These are phyloP conservation scores for Naganishia friedmannii DNA, from an alignment of 768 basidiomycete species.

Conservation along the genomic window DNA sequence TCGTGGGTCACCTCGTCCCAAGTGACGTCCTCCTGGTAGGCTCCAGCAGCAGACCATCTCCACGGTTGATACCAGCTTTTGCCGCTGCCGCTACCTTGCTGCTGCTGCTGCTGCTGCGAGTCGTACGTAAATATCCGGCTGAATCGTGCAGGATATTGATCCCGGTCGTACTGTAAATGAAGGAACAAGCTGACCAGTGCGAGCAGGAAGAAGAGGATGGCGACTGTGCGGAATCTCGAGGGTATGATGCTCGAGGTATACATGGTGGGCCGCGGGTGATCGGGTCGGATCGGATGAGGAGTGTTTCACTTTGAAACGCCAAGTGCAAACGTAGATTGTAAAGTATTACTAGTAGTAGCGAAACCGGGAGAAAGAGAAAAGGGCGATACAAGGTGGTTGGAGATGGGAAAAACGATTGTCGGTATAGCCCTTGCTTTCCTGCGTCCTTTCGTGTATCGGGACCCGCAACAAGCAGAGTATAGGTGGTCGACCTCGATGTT, in stretches of 20 bases:
- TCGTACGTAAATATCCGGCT: background rate
- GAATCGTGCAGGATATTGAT: background rate
- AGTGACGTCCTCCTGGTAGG: background rate
- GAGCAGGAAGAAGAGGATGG: background rate
- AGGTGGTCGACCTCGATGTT: too few relatives aligned
- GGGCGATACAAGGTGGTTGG: too few relatives aligned
- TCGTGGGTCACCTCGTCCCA: background rate
- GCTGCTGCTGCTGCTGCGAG: background rate
- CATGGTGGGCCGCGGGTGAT: background rate
- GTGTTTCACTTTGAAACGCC: conserved; percentile 6
- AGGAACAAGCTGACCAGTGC: background rate
- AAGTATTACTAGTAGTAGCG: too few relatives aligned
- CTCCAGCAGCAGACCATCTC: background rate
- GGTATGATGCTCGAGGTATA: conserved; percentile 9
- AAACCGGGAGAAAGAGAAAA: too few relatives aligned
- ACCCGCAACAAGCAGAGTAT: too few relatives aligned
- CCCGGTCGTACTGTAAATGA: conserved; percentile 6
- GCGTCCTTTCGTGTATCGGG: too few relatives aligned
- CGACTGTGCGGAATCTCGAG: background rate
- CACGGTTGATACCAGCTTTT: conserved; percentile 5
- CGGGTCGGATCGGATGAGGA: too few relatives aligned
- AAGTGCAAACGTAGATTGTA: too few relatives aligned
- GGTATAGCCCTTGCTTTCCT: too few relatives aligned
- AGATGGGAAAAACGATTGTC: too few relatives aligned
- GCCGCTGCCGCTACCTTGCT: too few relatives aligned